Conservation (phyloP, 192 early-diverging fungal species). For the Coemansia sp. region DNA sequence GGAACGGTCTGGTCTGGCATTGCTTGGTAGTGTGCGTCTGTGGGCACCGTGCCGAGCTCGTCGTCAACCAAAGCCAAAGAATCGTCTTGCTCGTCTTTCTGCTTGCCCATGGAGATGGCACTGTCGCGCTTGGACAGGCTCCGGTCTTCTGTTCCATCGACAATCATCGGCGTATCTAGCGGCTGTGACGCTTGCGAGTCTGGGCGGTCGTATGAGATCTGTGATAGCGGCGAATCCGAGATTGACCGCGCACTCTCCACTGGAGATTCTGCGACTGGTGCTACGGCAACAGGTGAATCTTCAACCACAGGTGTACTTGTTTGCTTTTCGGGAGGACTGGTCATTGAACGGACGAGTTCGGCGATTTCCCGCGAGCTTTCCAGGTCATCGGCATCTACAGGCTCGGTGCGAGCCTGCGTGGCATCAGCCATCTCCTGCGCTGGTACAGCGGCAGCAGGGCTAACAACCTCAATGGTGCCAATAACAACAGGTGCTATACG, state of each 20-base stretch:
- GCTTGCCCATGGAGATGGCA: slow-evolving; percentile 41
- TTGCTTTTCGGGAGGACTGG: slow-evolving; percentile 1
- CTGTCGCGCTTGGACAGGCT: slow-evolving; percentile 40
- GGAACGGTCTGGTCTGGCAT: slow-evolving; percentile 5
- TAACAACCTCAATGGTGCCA: slow-evolving; percentile 23
- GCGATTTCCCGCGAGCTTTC: slow-evolving; percentile 11
- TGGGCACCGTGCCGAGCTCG: slow-evolving; percentile 9
- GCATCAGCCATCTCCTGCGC: slow-evolving; percentile 4
- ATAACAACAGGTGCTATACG: slow-evolving; percentile 38
- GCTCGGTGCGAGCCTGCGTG: slow-evolving; percentile 18
- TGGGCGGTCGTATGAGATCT: slow-evolving; percentile 41
- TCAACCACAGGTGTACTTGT: background rate
- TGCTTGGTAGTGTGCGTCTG: slow-evolving; percentile 6
- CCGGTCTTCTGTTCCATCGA: slow-evolving; percentile 6
- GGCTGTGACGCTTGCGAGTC: slow-evolving; percentile 31
- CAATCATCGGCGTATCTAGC: slow-evolving; percentile 1
- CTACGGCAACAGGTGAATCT: background rate
- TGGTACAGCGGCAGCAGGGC: background rate
- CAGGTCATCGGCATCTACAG: background rate
- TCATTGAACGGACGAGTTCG: slow-evolving; percentile 10
- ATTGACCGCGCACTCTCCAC: background rate
- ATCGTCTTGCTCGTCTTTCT: slow-evolving; percentile 3
- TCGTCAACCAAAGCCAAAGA: background rate
- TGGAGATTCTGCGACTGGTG: background rate
- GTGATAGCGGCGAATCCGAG: slow-evolving; percentile 34